Conservation (phyloP, 192 early-diverging fungal species). For the Backusella sp. region DNA sequence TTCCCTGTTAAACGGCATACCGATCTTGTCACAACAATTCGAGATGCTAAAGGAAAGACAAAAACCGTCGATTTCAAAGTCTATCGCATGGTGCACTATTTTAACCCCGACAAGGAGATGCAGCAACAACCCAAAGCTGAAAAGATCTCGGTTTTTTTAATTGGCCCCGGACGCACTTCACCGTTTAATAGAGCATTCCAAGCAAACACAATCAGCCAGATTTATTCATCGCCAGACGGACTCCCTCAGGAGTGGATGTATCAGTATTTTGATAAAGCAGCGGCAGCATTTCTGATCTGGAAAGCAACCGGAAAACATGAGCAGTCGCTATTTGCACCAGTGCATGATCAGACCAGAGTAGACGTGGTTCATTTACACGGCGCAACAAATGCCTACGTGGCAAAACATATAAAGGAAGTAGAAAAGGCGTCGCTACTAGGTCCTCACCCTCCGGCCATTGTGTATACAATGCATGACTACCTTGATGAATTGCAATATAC, state of each 20-base stretch:
- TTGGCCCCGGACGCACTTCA: slow-evolving; percentile 43
- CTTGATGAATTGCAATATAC: slow-evolving; percentile 56
- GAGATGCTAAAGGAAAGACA: slow-evolving; percentile 30
- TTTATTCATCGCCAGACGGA: slow-evolving; percentile 47
- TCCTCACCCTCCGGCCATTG: slow-evolving; percentile 41
- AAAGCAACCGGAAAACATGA: slow-evolving; percentile 41
- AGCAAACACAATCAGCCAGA: slow-evolving; percentile 34
- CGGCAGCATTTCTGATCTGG: slow-evolving; percentile 43
- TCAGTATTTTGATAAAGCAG: slow-evolving; percentile 56
- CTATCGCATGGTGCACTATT: slow-evolving; percentile 29
- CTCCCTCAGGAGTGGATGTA: slow-evolving; percentile 58
- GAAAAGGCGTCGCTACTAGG: slow-evolving; percentile 21
- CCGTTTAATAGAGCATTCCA: slow-evolving; percentile 49
- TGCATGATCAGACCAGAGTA: slow-evolving; percentile 23
- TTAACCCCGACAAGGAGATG: slow-evolving; percentile 8
- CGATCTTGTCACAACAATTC: slow-evolving; percentile 37
- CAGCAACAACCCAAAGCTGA: background rate
- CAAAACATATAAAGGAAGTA: slow-evolving; percentile 41
- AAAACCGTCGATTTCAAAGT: slow-evolving; percentile 38
- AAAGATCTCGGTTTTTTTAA: slow-evolving; percentile 44
- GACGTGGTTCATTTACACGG: slow-evolving; percentile 60
- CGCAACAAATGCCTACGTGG: slow-evolving; percentile 51
- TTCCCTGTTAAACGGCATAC: slow-evolving; percentile 16
- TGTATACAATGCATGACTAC: slow-evolving; percentile 63
- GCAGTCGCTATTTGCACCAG: slow-evolving; percentile 45